These are phyloP conservation scores for Zygotorulaspora danielsina DNA, from an alignment of 805 yeast species.

Conservation along the genomic window DNA sequence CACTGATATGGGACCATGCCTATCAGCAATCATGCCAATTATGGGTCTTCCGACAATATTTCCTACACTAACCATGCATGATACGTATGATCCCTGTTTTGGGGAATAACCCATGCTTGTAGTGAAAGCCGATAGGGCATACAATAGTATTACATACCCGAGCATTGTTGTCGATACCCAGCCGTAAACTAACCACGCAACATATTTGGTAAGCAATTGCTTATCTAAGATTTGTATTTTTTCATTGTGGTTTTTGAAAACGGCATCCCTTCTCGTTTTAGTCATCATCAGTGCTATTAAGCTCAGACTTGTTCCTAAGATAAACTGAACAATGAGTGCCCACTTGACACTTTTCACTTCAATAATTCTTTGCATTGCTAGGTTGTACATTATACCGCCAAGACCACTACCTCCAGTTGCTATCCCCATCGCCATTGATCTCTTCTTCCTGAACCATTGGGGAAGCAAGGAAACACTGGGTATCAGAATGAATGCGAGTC, in stretches of 20 bases:
- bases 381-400: slow-evolving; percentile 43
- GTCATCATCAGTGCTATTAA: slow-evolving; percentile 29
- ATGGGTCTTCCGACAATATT: slow-evolving; percentile 52
- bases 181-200: slow-evolving; percentile 41
- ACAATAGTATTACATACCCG: slow-evolving; percentile 58
- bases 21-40: slow-evolving; percentile 50
- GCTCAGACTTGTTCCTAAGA: slow-evolving; percentile 36
- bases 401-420: slow-evolving; percentile 41
- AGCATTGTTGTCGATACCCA: slow-evolving; percentile 48
- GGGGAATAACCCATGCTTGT: slow-evolving; percentile 54
- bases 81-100: slow-evolving; percentile 51
- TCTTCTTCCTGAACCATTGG: slow-evolving; percentile 52
- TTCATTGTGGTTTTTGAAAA: slow-evolving; percentile 3
- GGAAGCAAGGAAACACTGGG: slow-evolving; percentile 48
- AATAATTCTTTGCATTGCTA: slow-evolving; percentile 37
- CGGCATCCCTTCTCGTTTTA: slow-evolving; percentile 36
- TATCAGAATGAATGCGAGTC: slow-evolving; percentile 47
- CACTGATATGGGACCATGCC: slow-evolving; percentile 48
- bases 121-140: slow-evolving; percentile 57
- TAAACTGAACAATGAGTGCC: slow-evolving; percentile 39
- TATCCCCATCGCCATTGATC: slow-evolving; percentile 41
- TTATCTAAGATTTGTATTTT: slow-evolving; percentile 41
- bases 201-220: slow-evolving; percentile 38
- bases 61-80: slow-evolving; percentile 60
- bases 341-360: slow-evolving; percentile 31